A percentile compares a stretch with the other conserved stretches of the same genome.
These are phyloP conservation scores for Magnaporthiopsis poae DNA, from an alignment of 2,329 filamentous ascomycete species.

Conservation along the genomic window DNA sequence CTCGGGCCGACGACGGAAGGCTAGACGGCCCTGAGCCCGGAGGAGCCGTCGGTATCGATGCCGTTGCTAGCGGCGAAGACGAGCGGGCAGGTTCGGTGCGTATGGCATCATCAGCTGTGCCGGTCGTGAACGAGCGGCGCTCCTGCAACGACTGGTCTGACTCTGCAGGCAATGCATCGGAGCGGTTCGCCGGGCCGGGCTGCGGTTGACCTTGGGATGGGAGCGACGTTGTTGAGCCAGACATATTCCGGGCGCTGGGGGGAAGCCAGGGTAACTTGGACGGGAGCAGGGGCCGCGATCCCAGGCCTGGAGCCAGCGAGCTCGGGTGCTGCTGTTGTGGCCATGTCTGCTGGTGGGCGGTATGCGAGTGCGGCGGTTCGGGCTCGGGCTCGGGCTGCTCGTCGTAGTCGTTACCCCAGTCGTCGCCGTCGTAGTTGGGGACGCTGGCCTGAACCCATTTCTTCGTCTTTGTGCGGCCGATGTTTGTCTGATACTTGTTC, in stretches of 20 bases:
- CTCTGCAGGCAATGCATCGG: neutral
- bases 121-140: conserved; percentile 3
- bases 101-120: neutral
- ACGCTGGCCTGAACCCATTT: conserved; percentile 91
- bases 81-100: neutral
- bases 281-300: neutral
- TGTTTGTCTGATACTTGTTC: conserved; percentile 64
- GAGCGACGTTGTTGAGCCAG: conserved; percentile 15
- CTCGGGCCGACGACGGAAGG: neutral
- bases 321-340: neutral
- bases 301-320: conserved; percentile 1
- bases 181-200: neutral
- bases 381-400: conserved; percentile 41
- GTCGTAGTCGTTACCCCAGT: conserved; percentile 73
- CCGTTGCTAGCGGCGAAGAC: neutral
- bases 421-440: conserved; percentile 81
- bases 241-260: neutral
- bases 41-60: neutral
- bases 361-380: neutral
- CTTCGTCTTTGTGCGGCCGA: conserved; percentile 79
- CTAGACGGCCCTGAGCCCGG: neutral
- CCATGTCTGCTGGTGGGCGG: conserved; percentile 8
- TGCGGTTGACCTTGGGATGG: conserved; percentile 16
- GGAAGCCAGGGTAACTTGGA: neutral
- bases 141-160: neutral